Base-by-base conservation (phyloP, 169 alveolate genomes). In the Eimeria maxima region DNA sequence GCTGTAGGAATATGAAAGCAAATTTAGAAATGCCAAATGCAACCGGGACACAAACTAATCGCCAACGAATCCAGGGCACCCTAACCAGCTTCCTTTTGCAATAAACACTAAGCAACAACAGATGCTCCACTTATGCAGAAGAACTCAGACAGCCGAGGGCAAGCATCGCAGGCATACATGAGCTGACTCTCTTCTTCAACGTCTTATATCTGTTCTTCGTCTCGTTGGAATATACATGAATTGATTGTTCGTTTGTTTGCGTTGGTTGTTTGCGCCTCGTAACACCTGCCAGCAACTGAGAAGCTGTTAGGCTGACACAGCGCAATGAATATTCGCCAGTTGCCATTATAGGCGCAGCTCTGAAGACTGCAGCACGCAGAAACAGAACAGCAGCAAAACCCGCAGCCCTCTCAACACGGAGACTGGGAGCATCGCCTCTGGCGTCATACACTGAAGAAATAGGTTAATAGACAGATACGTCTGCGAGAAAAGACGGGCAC, bases 291-390 rank as follows among this genome's bases (percentile, higher is more conserved):
- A 14, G 89, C 42, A 1, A 14, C 67, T 80, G 89, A 14, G 6
- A 80, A 1, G 38, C 67, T 60, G 89, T 27, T 80, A 80, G 89
- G 89, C 89, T 80, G 89, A 80, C 89, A 80, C 47, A 42, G 89
- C 89, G 89, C 89, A 10, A 2, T 1, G 50, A 80, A 10, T 74
- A 29, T 74, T 7, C 86, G 86, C 86, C 86, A 74, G 86, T 74
- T 44, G 44, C 86, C 53, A n/a, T 11, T 16, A 53, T 0, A 67
- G 44, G 78, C 78, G 78, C 16, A 13, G 78, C 78, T n/a, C 33
- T 16, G 76, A 20, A 7, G 22, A 22, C 78, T 22, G 78, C 44
- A 67, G 78, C 24, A n/a, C 44, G 78, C 78, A 67, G 78, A 14
- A 67, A 10, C 33, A 67, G 47, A 80, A 65, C 89, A 20, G 69